Evolutionary conservation across 768 basidiomycete species (phyloP).

Genomic region (Phlebiopsis gigantea): DNA sequence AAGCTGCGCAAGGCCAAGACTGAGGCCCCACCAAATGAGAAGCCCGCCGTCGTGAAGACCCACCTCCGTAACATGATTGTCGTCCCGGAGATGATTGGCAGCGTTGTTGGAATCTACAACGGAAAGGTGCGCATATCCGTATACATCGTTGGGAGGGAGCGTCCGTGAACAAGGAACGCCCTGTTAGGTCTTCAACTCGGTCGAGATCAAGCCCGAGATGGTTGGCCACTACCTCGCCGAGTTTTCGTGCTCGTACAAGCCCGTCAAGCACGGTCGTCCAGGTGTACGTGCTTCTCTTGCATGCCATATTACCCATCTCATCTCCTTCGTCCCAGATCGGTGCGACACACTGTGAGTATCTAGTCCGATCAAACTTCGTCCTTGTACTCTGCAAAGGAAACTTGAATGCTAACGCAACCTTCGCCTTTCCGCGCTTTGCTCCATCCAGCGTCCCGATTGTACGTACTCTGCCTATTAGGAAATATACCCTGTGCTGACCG

Average conservation of each 20-base stretch:
- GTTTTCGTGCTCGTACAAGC: constrained; percentile 95
- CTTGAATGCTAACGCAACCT: not conserved
- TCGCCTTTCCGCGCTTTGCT: not conserved
- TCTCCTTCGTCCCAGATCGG: constrained; percentile 40
- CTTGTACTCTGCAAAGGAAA: not conserved
- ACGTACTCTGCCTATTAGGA: constrained; percentile 23
- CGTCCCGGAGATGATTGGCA: constrained; percentile 99
- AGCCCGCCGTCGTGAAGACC: constrained; percentile 98
- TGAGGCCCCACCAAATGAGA: constrained; percentile 98
- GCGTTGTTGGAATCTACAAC: constrained; percentile 97
- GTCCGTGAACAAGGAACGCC: not conserved
- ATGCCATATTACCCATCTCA: constrained; percentile 34
- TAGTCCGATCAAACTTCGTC: not conserved
- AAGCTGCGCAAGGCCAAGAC: constrained; percentile 99
- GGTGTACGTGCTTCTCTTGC: constrained; percentile 52
- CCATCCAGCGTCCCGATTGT: constrained; percentile 68
- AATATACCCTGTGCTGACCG: constrained; percentile 11
- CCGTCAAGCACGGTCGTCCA: constrained; percentile 99
- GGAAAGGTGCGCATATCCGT: constrained; percentile 62
- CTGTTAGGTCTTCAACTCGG: constrained; percentile 81
- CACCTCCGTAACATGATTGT: constrained; percentile 99
- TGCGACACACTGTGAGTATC: constrained; percentile 81
- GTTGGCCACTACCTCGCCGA: constrained; percentile 99
- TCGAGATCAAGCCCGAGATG: constrained; percentile 99
- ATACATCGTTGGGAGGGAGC: not conserved